Evolutionary conservation across 2,329 filamentous ascomycete species (phyloP), one percentile per base, ranked within the genome.

Genomic region (Mycosphaerella sp.): DNA sequence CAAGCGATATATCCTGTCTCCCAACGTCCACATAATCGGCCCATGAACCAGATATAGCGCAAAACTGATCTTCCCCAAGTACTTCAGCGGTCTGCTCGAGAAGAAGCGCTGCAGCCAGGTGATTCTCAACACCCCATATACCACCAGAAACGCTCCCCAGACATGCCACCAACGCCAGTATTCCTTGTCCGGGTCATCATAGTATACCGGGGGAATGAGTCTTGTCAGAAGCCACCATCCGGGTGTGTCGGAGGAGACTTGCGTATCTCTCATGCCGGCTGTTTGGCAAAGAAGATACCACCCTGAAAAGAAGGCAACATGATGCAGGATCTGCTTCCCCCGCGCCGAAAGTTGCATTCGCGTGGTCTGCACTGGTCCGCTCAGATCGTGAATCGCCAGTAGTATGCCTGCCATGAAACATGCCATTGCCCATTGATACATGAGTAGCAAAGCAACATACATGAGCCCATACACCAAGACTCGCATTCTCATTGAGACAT

Each of bases 1-100:
- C 30, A 70, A 71, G 60, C 80, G 72, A 52, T 75, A 73, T 1
- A 87, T 36, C 30, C 73, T 68, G 58, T 79, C 81, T 9, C 79
- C 79, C 14, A 76, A 59, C 2, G 73, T 73, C 58, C 80, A 78
- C 61, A 77, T 72, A 2, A 76, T 72, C 3, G 78, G 76, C 0
- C 79, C 78, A 62, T 84, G 80, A 70, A 82, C 76, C 12, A 84
- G 72, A 63, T 84, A 84, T 21, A 84, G 62, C 44, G 78, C 75
- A 61, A 80, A 84, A 46, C 78, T 81, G 57, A 83, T 76, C 61
- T 75, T 75, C 52, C 80, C 80, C 5, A 83, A 68, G 64, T 82
- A 83, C 61, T 81, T 79, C 2, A 80, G 69, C 13, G 72, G 58
- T 2, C 66, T 60, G 1, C 70, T 68, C 60, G 75, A 75, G 66